Conservation (phyloP, 2,329 filamentous ascomycete species). For the Diplodia sapinea region DNA sequence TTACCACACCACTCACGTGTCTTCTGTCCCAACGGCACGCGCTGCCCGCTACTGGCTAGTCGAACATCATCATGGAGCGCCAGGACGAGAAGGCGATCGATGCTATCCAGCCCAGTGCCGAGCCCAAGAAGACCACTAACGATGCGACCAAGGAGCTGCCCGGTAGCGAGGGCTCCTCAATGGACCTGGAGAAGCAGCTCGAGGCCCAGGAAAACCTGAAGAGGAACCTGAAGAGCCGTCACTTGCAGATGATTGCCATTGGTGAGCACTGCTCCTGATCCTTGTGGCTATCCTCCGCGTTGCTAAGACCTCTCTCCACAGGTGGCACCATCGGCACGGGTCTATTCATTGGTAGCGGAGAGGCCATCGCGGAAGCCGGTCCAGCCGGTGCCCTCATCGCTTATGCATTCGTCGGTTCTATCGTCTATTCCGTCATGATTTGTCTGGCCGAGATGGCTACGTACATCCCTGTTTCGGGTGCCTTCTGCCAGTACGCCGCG, state of each 20-base stretch:
- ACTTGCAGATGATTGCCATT: slow-evolving; percentile 50
- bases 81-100: slow-evolving; percentile 28
- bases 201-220: slow-evolving; percentile 39
- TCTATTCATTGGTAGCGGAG: slow-evolving; percentile 59
- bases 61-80: slow-evolving; percentile 17
- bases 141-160: slow-evolving; percentile 17
- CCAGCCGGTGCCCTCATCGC: slow-evolving; percentile 56
- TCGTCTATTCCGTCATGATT: slow-evolving; percentile 77
- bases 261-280: slow-evolving; percentile 38
- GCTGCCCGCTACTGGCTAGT: slow-evolving; percentile 14
- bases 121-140: slow-evolving; percentile 21
- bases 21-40: not conserved
- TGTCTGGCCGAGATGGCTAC: slow-evolving; percentile 72
- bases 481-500: slow-evolving; percentile 76
- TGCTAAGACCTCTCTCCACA: slow-evolving; percentile 29
- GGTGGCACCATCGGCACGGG: slow-evolving; percentile 58
- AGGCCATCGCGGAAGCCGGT: slow-evolving; percentile 55
- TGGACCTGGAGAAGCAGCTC: slow-evolving; percentile 46
- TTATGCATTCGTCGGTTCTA: slow-evolving; percentile 63
- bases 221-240: slow-evolving; percentile 46
- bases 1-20: slow-evolving; percentile 28
- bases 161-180: slow-evolving; percentile 27
- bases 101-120: slow-evolving; percentile 18
- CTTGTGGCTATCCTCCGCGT: slow-evolving; percentile 13
- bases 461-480: slow-evolving; percentile 76